phyloP scores from a whole-genome alignment of 2,329 filamentous ascomycete genomes.

The Knoxdaviesia proteae region DNA sequence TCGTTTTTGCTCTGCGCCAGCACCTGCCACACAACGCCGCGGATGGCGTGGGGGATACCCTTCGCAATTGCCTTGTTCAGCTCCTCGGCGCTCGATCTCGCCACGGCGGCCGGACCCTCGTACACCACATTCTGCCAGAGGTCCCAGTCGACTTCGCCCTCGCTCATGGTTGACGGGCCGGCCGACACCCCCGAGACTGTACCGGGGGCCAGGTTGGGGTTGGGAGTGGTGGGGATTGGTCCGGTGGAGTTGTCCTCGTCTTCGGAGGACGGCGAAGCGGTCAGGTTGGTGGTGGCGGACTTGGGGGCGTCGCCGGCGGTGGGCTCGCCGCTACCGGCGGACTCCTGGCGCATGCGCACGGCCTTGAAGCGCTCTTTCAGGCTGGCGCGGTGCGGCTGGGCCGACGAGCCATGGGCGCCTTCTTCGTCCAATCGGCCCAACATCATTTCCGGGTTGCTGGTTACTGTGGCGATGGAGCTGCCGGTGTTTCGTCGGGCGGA shows the following conservation, averaged over 20 bases:
- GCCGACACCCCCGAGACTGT: slow-evolving; percentile 66
- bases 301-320: slow-evolving; percentile 4
- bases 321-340: slow-evolving; percentile 16
- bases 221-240: slow-evolving; percentile 41
- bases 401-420: slow-evolving; percentile 19
- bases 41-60: slow-evolving; percentile 83
- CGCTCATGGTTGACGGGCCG: slow-evolving; percentile 48
- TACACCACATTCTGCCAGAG: slow-evolving; percentile 94
- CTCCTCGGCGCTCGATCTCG: slow-evolving; percentile 72
- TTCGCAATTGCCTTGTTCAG: slow-evolving; percentile 77
- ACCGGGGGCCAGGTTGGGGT: slow-evolving; percentile 56
- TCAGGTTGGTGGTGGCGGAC: slow-evolving; percentile 7
- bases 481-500: slow-evolving; percentile 46
- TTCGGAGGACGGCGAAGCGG: slow-evolving; percentile 9
- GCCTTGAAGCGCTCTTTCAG: slow-evolving; percentile 63
- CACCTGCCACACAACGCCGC: slow-evolving; percentile 98
- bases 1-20: slow-evolving; percentile 88
- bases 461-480: slow-evolving; percentile 58
- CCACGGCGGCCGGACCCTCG: slow-evolving; percentile 74
- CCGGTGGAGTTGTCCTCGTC: slow-evolving; percentile 16
- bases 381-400: slow-evolving; percentile 26
- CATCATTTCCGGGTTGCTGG: slow-evolving; percentile 66
- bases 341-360: slow-evolving; percentile 55
- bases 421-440: slow-evolving; percentile 59
- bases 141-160: slow-evolving; percentile 88